Conservation (phyloP, 345 rosid species). For the Excoecaria agallocha region DNA sequence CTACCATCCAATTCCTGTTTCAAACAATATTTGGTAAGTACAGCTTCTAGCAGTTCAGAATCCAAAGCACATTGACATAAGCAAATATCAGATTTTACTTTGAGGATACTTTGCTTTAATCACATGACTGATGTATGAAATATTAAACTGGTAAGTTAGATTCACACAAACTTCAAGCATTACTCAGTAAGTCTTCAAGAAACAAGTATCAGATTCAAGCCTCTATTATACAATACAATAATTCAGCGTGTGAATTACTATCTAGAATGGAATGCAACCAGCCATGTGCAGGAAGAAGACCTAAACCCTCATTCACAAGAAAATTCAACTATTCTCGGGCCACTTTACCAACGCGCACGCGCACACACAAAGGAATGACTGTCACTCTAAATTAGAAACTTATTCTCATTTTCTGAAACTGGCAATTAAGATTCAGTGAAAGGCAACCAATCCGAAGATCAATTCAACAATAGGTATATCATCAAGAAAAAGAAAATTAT, state of each 20-base stretch:
- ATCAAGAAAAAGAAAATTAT: background rate
- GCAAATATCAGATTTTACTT: background rate
- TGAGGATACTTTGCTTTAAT: background rate
- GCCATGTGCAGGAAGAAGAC: background rate
- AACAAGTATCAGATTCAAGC: background rate
- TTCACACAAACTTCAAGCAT: background rate
- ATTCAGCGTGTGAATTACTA: background rate
- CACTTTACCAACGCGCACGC: background rate
- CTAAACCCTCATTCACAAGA: background rate
- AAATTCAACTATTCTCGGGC: background rate
- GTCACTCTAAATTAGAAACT: background rate
- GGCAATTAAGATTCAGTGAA: conserved; percentile 1
- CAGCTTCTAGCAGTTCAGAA: background rate
- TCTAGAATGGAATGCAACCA: background rate
- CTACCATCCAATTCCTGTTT: conserved; percentile 87
- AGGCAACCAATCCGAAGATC: background rate
- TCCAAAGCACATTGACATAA: background rate
- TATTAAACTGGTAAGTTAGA: background rate
- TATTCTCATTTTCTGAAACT: background rate
- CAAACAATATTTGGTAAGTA: conserved; percentile 11
- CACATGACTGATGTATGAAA: background rate
- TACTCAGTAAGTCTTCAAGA: background rate
- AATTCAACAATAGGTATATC: background rate
- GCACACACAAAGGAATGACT: background rate
- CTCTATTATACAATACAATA: background rate